Percentiles rank a stretch among this genome's conserved stretches.
Conservation (phyloP, 73 alveolate species). For the Strombidium stylifer region DNA sequence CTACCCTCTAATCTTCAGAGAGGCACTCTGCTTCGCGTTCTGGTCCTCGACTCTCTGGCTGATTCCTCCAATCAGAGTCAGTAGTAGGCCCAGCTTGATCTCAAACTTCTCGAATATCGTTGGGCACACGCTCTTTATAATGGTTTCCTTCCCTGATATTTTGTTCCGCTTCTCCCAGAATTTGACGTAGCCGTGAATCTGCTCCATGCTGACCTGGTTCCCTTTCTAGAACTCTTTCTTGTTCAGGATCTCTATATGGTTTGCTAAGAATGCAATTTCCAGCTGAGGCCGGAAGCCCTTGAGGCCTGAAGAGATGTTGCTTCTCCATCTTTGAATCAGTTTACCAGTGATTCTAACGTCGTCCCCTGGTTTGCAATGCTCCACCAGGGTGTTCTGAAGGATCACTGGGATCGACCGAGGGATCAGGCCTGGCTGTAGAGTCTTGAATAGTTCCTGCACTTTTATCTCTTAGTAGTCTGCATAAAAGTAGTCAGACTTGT, state of each 20-base stretch:
- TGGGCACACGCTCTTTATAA: conserved; percentile 61
- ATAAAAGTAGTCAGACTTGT: too few relatives aligned
- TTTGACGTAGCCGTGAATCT: conserved; percentile 11
- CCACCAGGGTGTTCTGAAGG: conserved; percentile 65
- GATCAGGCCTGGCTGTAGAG: conserved; percentile 69
- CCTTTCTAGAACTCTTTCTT: conserved; percentile 22
- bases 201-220: conserved; percentile 13
- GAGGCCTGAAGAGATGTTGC: conserved; percentile 24
- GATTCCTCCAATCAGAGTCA: conserved; percentile 78
- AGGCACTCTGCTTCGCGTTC: too few relatives aligned
- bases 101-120: conserved; percentile 50
- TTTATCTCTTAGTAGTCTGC: conserved; percentile 80
- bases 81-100: conserved; percentile 70
- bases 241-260: conserved; percentile 37
- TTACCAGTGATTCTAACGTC: conserved; percentile 76
- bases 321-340: conserved; percentile 63
- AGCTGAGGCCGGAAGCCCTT: conserved; percentile 37
- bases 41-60: conserved; percentile 39
- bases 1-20: conserved; percentile 65
- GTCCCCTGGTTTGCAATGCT: conserved; percentile 78
- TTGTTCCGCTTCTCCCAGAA: conserved; percentile 27
- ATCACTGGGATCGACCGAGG: conserved; percentile 66
- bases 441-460: conserved; percentile 64
- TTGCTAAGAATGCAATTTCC: conserved; percentile 29
- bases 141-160: conserved; percentile 15